These are phyloP conservation scores for Umbilicus rupestris DNA, from an alignment of 164 flowering plant genomes.

Conservation along the genomic window DNA sequence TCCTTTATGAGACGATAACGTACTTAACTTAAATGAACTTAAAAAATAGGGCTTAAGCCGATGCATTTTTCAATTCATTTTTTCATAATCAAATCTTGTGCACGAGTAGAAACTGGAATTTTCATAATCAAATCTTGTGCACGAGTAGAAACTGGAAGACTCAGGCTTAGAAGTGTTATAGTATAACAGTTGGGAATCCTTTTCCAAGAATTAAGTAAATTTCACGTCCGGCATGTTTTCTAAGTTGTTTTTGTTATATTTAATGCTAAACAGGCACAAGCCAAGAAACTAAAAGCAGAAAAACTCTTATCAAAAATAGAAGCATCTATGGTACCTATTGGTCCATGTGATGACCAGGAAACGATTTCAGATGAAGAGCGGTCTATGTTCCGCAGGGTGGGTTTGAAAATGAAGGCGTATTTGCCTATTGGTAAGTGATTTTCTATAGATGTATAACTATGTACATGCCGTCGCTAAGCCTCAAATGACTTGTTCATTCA, in stretches of 20 bases:
- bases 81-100: too few species aligned
- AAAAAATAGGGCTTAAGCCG: too few species aligned
- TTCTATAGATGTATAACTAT: neutral
- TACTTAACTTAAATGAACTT: too few species aligned
- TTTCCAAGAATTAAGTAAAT: too few species aligned
- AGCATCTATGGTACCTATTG: slow-evolving; percentile 70
- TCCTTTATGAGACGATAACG: too few species aligned
- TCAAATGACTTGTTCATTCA: neutral
- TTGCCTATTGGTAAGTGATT: slow-evolving; percentile 69
- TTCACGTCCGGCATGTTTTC: neutral
- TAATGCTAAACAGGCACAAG: slow-evolving; percentile 49
- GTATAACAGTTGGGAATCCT: neutral
- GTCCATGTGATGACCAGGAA: slow-evolving; percentile 85
- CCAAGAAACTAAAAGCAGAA: slow-evolving; percentile 77
- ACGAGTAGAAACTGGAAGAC: too few species aligned
- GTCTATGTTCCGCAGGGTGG: slow-evolving; percentile 79
- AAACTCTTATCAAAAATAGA: slow-evolving; percentile 63
- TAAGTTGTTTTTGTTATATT: slow-evolving; percentile 11
- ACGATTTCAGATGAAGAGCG: slow-evolving; percentile 89
- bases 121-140: too few species aligned
- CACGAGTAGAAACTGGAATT: too few species aligned
- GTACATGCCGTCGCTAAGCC: neutral
- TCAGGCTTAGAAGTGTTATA: neutral
- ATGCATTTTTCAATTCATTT: too few species aligned
- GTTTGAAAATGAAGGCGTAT: slow-evolving; percentile 86